phyloP scores from a whole-genome alignment of 169 alveolate genomes.

The Plasmodium gallinaceum region DNA sequence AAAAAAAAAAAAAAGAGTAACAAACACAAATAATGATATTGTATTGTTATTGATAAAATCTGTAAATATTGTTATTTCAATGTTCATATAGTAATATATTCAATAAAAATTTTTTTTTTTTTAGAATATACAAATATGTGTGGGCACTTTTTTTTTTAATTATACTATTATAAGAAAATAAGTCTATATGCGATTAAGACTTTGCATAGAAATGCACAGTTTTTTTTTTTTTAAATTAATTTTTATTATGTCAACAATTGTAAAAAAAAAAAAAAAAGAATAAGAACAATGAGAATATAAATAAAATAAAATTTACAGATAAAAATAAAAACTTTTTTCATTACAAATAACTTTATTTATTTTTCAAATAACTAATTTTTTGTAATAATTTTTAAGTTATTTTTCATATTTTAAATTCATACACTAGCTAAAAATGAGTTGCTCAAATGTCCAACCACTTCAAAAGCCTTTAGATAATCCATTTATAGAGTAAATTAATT shows the following conservation, averaged over 20 bases:
- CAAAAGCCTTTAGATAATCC: neutral
- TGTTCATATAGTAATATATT: too few relatives aligned
- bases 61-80: too few relatives aligned
- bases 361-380: neutral
- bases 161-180: conserved; percentile 1
- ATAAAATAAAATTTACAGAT: neutral
- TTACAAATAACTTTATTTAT: neutral
- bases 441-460: conserved; percentile 12
- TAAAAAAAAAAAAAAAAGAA: neutral
- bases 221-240: conserved; percentile 11
- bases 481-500: neutral
- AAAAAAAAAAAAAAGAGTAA: too few relatives aligned
- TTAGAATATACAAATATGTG: neutral
- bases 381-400: neutral
- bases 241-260: neutral
- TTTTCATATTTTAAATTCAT: neutral
- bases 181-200: neutral
- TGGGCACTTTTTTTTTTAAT: neutral
- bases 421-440: conserved; percentile 10
- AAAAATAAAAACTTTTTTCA: neutral
- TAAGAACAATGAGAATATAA: neutral
- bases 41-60: too few relatives aligned
- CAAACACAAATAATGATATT: too few relatives aligned
- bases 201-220: conserved; percentile 34
- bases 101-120: too few relatives aligned